phyloP scores from a whole-genome alignment of 768 basidiomycete species.

The Suillus brevipes region DNA sequence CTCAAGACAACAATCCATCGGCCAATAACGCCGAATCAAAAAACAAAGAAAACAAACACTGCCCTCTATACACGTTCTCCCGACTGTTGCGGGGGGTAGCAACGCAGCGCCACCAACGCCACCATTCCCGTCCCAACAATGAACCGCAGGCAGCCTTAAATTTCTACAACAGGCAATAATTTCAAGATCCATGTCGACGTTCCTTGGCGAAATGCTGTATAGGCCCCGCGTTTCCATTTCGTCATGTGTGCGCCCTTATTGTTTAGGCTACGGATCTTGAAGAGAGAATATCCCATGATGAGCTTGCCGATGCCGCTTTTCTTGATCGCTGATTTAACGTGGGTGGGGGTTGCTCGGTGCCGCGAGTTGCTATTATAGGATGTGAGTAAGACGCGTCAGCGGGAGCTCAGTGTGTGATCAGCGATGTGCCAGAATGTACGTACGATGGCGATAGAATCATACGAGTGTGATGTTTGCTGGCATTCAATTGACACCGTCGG shows the following conservation, averaged over 20 bases:
- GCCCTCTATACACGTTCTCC: background rate
- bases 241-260: background rate
- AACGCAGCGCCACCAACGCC: background rate
- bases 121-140: background rate
- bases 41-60: background rate
- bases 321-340: background rate
- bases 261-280: background rate
- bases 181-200: background rate
- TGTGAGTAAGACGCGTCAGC: background rate
- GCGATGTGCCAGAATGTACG: background rate
- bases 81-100: no score
- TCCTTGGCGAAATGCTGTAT: no score
- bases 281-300: no score
- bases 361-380: background rate
- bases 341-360: background rate
- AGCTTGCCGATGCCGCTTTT: background rate
- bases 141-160: background rate
- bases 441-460: background rate
- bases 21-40: background rate
- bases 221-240: background rate
- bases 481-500: background rate
- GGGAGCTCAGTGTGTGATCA: background rate
- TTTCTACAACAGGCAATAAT: background rate
- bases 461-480: background rate
- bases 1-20: background rate